Base-by-base conservation (phyloP, 2,329 filamentous ascomycete genomes). In the Alternaria sp. region DNA sequence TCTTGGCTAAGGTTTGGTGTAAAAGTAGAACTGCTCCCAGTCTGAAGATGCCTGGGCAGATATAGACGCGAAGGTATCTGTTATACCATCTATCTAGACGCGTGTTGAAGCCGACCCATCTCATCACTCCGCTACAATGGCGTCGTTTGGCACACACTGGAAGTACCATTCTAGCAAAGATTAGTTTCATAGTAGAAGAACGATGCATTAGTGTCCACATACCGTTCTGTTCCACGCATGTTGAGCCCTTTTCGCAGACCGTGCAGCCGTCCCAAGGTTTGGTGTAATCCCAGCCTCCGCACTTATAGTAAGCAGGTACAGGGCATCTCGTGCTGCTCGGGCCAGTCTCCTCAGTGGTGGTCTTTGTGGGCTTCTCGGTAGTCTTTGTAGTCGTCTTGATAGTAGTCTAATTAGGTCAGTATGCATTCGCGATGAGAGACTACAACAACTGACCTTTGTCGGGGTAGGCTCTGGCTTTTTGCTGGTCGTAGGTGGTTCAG, bases 261-360 rank as follows among this genome's bases (percentile, higher is more conserved):
- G 70, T 73, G 55, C 75, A 77, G 8, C 74, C 75, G 3, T 56
- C 67, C 75, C 75, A 77, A 3, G 72, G 70, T 44, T 65, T 62
- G 12, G 69, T 72, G 28, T 70, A 67, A 28, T 70, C 66, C 33
- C 66, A 75, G 6, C 75, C 75, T 56, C 73, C 74, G 41, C 74
- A 77, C 45, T 76, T 68, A 46, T 76, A 77, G 61, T 75, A 75
- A 26, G 75, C 59, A 20, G 75, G 74, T 5, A 77, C 74, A 23
- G 75, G 75, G 55, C 75, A 77, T 46, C 59, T 66, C 1, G 75
- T 75, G 60, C 73, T 75, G 58, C 73, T 76, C 15, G 75, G 75
- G 2, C 75, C 74, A 4, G 55, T 47, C 37, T 70, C 72, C 18
- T 68, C 71, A 18, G 37, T 56, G 3, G 63, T 69, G 9, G 67